Base-by-base conservation (phyloP, 2,329 filamentous ascomycete genomes). In the Rhexocercosporidium sp. region DNA sequence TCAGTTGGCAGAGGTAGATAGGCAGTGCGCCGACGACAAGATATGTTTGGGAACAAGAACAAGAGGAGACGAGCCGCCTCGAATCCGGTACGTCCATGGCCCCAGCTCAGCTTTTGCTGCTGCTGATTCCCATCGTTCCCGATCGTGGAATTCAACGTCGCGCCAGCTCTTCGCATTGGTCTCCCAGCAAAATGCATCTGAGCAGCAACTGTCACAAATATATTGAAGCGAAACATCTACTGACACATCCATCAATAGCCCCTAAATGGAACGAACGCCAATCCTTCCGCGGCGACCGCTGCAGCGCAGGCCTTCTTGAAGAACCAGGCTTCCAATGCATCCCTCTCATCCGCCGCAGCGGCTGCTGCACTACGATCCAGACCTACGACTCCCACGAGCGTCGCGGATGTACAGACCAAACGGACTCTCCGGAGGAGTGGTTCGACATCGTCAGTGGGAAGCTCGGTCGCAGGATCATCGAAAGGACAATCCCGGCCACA, bases 341-440 rank as follows among this genome's bases (percentile, higher is more conserved):
- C 88, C 66, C 84, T 97, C 51, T 96, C 94, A 47, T 90, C 92
- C 41, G 92, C 94, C 7, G 95, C 95, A 14, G 94, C 95, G 7
- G 94, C 93, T 18, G 90, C 94, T 31, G 94, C 94, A 56, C 85
- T 98, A 66, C 90, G 91, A 76, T 92, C 91, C 54, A 88, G 92
- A 72, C 90, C 93, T 11, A 89, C 89, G 61, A 90, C 92, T 2
- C 94, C 93, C 25, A 95, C 90, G 61, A 89, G 90, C 73, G 90
- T 97, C 65, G 90, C 88, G 77, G 88, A 93, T 76, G 88, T 96
- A 53, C 91, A 97, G 79, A 97, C 95, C 6, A 97, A 95, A 82
- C 91, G 94, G 76, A 94, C 91, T 76, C 79, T 88, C 68, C 88
- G 93, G 73, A 88, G 94, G 69, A 89, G 86, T 78, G 85, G 85